Evolutionary conservation across 129 eudicot species (phyloP).

Genomic region (Kitagawia praeruptora): DNA sequence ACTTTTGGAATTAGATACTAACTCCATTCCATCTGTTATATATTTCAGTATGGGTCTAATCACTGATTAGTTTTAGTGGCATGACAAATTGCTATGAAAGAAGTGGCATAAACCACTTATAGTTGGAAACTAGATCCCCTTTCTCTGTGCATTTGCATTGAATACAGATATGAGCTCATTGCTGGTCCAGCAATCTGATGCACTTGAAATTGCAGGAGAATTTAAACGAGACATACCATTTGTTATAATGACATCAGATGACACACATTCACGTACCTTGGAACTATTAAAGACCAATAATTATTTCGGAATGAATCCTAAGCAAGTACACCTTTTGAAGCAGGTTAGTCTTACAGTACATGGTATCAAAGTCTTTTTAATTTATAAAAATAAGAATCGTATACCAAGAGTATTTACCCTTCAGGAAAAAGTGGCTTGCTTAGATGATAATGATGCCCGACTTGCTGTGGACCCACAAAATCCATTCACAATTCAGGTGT

Average conservation of each 20-base stretch:
- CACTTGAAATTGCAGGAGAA: slow-evolving; percentile 39
- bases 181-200: slow-evolving; percentile 5
- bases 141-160: not conserved
- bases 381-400: not conserved
- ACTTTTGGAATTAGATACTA: not conserved
- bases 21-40: not conserved
- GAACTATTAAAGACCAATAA: slow-evolving; percentile 60
- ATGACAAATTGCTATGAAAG: not conserved
- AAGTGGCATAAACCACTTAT: not conserved
- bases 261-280: slow-evolving; percentile 72
- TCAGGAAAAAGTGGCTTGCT: slow-evolving; percentile 98
- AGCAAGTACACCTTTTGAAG: slow-evolving; percentile 80
- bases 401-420: slow-evolving; percentile 10
- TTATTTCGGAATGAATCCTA: slow-evolving; percentile 93
- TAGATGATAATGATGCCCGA: slow-evolving; percentile 94
- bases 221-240: slow-evolving; percentile 65
- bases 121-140: not conserved
- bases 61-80: not conserved
- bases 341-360: slow-evolving; percentile 41
- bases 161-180: not conserved
- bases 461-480: slow-evolving; percentile 78
- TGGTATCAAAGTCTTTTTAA: not conserved
- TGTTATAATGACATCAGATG: slow-evolving; percentile 97
- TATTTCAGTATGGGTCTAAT: not conserved
- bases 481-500: slow-evolving; percentile 76